A percentile compares a stretch with the other conserved stretches of the same genome.
These are phyloP conservation scores for Saussurea involucrata DNA, from an alignment of 129 eudicot genomes.

Conservation along the genomic window DNA sequence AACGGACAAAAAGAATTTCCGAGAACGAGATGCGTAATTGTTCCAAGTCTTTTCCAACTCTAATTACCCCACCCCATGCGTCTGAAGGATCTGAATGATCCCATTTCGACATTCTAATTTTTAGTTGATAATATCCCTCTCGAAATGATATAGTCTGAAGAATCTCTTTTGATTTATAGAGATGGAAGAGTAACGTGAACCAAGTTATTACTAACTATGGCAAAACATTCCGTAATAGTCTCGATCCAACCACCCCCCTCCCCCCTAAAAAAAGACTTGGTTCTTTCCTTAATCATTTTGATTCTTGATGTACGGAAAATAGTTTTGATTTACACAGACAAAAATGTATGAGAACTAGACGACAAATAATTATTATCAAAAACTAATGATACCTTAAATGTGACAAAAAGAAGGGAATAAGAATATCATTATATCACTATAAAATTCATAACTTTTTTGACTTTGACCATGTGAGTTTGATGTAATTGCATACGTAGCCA, in stretches of 20 bases:
- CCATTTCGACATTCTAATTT: background rate
- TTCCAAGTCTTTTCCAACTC: too few species aligned
- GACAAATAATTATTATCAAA: background rate
- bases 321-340: background rate
- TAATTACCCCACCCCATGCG: too few species aligned
- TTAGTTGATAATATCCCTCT: too few species aligned
- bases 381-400: background rate
- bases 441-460: background rate
- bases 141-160: too few species aligned
- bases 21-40: too few species aligned
- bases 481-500: constrained; percentile 19
- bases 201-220: background rate
- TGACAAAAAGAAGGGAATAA: background rate
- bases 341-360: background rate
- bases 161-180: too few species aligned
- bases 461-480: constrained; percentile 8
- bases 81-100: too few species aligned
- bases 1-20: background rate
- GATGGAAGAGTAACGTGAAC: too few species aligned
- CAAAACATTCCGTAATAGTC: too few species aligned
- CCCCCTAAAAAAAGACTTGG: background rate
- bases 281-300: too few species aligned
- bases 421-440: background rate
- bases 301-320: background rate
- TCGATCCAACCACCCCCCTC: too few species aligned